These are phyloP conservation scores for Mrakia blollopis DNA, from an alignment of 768 basidiomycete genomes.

Conservation along the genomic window DNA sequence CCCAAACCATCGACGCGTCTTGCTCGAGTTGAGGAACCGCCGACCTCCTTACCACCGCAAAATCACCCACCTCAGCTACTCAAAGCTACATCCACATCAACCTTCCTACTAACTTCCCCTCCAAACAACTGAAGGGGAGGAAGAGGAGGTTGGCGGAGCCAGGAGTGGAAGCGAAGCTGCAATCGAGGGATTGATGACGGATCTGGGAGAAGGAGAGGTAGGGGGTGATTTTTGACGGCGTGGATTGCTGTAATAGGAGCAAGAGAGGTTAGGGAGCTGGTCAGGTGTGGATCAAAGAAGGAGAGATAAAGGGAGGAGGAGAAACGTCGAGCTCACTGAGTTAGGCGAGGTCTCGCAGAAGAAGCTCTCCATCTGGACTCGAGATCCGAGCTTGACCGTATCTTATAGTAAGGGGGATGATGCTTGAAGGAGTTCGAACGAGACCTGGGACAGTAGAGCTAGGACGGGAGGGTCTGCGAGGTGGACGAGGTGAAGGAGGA, in stretches of 20 bases:
- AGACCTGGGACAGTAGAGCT: not conserved
- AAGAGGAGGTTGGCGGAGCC: slow-evolving; percentile 49
- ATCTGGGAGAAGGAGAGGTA: not conserved
- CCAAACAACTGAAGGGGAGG: not conserved
- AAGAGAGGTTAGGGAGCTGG: not conserved
- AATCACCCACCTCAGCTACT: too few relatives aligned
- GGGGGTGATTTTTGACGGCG: not conserved
- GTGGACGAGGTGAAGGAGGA: not conserved
- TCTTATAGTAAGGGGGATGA: not conserved
- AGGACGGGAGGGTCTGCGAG: slow-evolving; percentile 1
- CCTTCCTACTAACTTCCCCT: too few relatives aligned
- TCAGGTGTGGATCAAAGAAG: too few relatives aligned
- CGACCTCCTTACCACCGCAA: too few relatives aligned
- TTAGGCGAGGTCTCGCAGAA: not conserved
- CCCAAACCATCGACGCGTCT: too few relatives aligned
- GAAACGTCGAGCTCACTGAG: too few relatives aligned
- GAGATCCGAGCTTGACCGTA: not conserved
- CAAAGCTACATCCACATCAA: too few relatives aligned
- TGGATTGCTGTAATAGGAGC: too few relatives aligned
- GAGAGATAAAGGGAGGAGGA: too few relatives aligned
- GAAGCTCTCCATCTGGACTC: not conserved
- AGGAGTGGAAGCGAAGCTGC: not conserved
- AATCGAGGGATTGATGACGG: not conserved
- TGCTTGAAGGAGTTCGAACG: not conserved
- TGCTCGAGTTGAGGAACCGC: too few relatives aligned